Base-by-base conservation (phyloP, 176 grass and related monocot species). In the Bromus sterilis region DNA sequence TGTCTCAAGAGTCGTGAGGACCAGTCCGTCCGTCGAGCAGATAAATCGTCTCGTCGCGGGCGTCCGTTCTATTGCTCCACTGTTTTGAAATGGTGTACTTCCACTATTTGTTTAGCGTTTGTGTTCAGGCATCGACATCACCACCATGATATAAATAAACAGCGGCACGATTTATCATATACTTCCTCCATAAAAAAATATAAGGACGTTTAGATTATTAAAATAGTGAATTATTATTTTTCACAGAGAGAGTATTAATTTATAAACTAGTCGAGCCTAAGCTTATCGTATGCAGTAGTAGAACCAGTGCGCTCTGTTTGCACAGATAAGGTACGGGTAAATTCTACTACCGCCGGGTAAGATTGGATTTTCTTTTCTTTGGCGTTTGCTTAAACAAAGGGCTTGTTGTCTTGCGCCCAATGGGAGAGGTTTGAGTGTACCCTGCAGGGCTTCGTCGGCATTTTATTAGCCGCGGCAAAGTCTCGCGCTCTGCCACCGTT, bases 1-100 rank as follows among this genome's bases (percentile, higher is more conserved):
- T 53, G 12, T 63, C n/a, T n/a, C n/a, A n/a, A n/a, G 21, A 71
- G 78, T 89, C 78, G 41, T 76, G 62, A 75, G 24, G 39, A 46
- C 4, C 41, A 43, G 40, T 18, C n/a, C n/a, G n/a, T n/a, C n/a
- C n/a, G n/a, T n/a, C 58, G 36, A 9, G 14, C n/a, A 9, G 58
- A 24, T 36, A 23, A 6, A 26, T 20, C 13, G 15, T 74, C 46
- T 32, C n/a, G 12, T 65, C 33, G 4, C 43, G 53, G 13, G 18
- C 15, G 51, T 10, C 11, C 35, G 25, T 56, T 7, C 71, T 3
- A 34, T 76, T 23, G n/a, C 18, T 16, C 26, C 46, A 13, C 25
- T 26, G n/a, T 44, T 29, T 43, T 3, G 70, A 67, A 58, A 41
- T 5, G 28, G 44, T 26, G 28, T 12, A 24, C 39, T 11, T 1